Conservation (phyloP, 164 flowering plant genomes). For the Sextonia rubra region DNA sequence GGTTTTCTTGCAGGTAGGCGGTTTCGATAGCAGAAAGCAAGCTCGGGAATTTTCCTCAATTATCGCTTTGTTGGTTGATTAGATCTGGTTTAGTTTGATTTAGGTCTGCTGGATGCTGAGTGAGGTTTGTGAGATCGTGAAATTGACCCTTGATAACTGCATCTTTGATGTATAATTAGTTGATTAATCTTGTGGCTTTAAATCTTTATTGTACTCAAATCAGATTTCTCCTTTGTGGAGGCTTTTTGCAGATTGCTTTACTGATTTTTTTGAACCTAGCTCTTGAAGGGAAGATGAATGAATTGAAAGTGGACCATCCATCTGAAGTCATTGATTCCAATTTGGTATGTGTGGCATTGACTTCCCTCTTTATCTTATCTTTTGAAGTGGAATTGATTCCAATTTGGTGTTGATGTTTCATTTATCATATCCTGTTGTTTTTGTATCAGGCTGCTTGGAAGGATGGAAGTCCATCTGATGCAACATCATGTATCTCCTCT, state of each 20-base stretch:
- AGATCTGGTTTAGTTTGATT: neutral
- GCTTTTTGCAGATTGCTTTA: too few species aligned
- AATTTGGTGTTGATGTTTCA: neutral
- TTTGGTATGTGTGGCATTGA: constrained; percentile 18
- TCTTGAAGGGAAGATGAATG: constrained; percentile 30
- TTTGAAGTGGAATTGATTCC: neutral
- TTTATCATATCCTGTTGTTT: neutral
- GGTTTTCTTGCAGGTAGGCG: neutral
- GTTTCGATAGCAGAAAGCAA: constrained; percentile 11
- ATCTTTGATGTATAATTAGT: neutral
- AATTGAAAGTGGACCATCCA: constrained; percentile 32
- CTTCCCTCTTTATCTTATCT: neutral
- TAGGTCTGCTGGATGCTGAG: neutral
- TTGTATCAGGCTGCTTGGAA: constrained; percentile 24
- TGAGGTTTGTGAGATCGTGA: neutral
- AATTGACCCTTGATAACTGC: neutral
- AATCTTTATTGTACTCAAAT: neutral
- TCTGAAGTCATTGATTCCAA: constrained; percentile 19
- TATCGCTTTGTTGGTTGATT: too few species aligned
- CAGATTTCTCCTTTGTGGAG: neutral
- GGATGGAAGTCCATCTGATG: constrained; percentile 37
- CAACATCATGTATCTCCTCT: constrained; percentile 38
- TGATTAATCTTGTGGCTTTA: neutral
- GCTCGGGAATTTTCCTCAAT: constrained; percentile 7
- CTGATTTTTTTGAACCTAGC: constrained; percentile 25